These are phyloP conservation scores for Alliaria petiolata DNA, from an alignment of 345 rosid genomes.

Conservation along the genomic window DNA sequence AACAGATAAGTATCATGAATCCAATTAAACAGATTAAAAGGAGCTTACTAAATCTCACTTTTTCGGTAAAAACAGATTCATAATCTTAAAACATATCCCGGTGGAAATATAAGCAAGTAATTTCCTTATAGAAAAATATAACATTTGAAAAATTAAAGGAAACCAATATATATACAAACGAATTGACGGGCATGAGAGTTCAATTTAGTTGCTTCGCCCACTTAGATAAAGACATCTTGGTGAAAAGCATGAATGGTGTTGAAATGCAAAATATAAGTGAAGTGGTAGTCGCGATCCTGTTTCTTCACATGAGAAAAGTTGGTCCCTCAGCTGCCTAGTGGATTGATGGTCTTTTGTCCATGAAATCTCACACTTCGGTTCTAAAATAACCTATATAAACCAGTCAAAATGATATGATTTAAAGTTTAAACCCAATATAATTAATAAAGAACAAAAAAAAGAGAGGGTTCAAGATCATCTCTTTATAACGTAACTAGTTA, in stretches of 20 bases:
- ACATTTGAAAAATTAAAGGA: too few species aligned
- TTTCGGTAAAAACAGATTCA: too few species aligned
- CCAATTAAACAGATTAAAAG: too few species aligned
- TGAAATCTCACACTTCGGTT: not conserved
- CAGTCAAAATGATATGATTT: not conserved
- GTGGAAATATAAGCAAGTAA: too few species aligned
- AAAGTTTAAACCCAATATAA: not conserved
- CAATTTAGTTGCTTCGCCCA: not conserved
- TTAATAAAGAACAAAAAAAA: not conserved
- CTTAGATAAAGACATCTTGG: not conserved
- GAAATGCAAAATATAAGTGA: not conserved
- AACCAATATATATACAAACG: too few species aligned
- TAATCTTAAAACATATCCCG: too few species aligned
- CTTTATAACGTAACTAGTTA: not conserved
- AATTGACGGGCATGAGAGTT: not conserved
- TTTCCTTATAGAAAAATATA: too few species aligned
- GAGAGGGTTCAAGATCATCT: not conserved
- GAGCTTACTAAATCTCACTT: too few species aligned
- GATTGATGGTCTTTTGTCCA: constrained; percentile 20
- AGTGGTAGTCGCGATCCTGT: constrained; percentile 23
- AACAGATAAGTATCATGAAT: too few species aligned
- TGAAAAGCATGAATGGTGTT: not conserved
- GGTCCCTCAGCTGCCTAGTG: constrained; percentile 5
- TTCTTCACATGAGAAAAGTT: not conserved
- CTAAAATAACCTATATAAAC: not conserved